Base-by-base conservation (phyloP, 2,329 filamentous ascomycete species). In the Fusarium armeniacum region DNA sequence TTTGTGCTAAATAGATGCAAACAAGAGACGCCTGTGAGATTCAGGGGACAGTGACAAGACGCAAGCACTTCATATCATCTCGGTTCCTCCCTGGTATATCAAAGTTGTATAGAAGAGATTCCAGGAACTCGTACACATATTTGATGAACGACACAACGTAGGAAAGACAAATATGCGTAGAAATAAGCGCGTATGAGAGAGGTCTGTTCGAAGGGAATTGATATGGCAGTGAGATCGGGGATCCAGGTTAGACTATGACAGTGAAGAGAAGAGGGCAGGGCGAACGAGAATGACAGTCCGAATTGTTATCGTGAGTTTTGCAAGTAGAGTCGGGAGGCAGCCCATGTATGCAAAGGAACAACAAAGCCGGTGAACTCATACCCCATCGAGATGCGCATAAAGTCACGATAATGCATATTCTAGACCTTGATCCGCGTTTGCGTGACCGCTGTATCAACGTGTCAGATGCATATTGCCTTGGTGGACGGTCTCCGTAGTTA, bases 231-330 rank as follows among this genome's bases (percentile, higher is more conserved):
- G 57, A 68, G 61, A 56, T 47, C 51, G 36, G 32, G 24, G 35
- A 51, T 41, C 44, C 33, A 44, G 36, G 11, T 10, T 58, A 41
- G n/a, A 57, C 41, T 36, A 43, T 56, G 32, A 57, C 35, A 52
- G 43, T 46, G 58, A 30, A 26, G 28, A 58, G 47, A 53, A 33
- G 50, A 24, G 30, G 49, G 9, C 15, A 45, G 20, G 35, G 15
- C 7, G 18, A 47, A 65, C 65, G 54, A 66, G 56, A 67, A 65
- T 55, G 40, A 35, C n/a, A 58, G 46, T 62, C 63, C 72, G 72
- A 72, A 36, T 70, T 69, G 72, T 74, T 74, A 74, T 74, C 72
- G 72, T 72, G 55, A 53, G 51, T 62, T 51, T 47, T 52, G 54
- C 28, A 47, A 47, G 47, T 41, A 52, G 15, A 54, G 43, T 68